Base-by-base conservation (phyloP, 306 rosid genomes). In the Crotalaria pallida region DNA sequence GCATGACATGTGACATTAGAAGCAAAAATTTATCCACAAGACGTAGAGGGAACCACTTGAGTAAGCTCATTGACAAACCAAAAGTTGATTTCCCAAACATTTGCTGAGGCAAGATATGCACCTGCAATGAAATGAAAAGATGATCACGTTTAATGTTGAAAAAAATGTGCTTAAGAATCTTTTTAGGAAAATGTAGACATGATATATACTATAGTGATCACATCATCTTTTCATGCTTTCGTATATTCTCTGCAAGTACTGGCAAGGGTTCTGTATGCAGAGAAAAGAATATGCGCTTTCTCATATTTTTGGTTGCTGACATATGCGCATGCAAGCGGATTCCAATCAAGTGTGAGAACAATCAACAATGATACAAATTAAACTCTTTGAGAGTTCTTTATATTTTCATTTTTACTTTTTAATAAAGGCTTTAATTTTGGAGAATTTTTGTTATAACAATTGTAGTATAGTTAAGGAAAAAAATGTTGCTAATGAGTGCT, bases 11-110 rank as follows among this genome's bases (percentile, higher is more conserved):
- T 44, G 97, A 87, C 74, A 84, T 50, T 2, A 82, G 41, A 41
- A 91, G 96, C 40, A 91, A 81, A 60, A 91, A 76, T 13, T 67
- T 79, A 80, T 91, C 97, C 73, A 87, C 97, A 36, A 88, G 7
- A 5, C 81, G 53, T 72, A 85, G 11, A 3, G 96, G 93, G 9
- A 91, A 63, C 88, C 92, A 84, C 76, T 81, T 91, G 2, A 86
- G 81, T 65, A 91, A 80, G 44, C 79, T 74, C 89, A 87, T 88
- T 6, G 89, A 84, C 55, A 88, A 65, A 33, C 89, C 88, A 82
- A 91, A 91, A 6, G 96, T 91, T 64, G 97, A 91, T 84, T 80
- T 85, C 79, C 97, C 97, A n/a, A 91, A 53, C 78, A 91, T 88
- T 74, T 85, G 83, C 56, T 83, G 96, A 10, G 97, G 97, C 78